Conservation (phyloP, 768 basidiomycete genomes). For the Psilocybe sp. region DNA sequence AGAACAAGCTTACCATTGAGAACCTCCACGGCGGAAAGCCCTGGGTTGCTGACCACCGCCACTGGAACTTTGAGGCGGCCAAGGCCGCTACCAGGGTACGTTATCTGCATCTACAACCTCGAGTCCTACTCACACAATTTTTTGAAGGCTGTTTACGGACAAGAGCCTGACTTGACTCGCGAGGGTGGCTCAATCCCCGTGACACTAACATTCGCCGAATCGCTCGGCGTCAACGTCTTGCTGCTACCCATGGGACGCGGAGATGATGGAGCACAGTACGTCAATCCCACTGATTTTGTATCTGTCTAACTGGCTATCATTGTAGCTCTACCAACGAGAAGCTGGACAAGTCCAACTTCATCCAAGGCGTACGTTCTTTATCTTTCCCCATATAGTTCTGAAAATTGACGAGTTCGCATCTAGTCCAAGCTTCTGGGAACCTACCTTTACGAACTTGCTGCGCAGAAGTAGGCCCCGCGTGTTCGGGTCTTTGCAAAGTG, state of each 20-base stretch:
- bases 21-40: slow-evolving; percentile 81
- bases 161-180: slow-evolving; percentile 78
- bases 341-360: slow-evolving; percentile 85
- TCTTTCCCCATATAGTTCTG: background rate
- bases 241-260: slow-evolving; percentile 91
- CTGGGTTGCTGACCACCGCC: slow-evolving; percentile 81
- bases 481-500: no score
- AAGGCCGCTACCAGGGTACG: slow-evolving; percentile 76
- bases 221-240: slow-evolving; percentile 80
- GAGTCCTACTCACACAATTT: slow-evolving; percentile 9
- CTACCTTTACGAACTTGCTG: slow-evolving; percentile 75
- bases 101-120: background rate
- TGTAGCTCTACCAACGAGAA: slow-evolving; percentile 91
- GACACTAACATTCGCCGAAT: slow-evolving; percentile 90
- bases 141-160: slow-evolving; percentile 58
- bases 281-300: slow-evolving; percentile 12
- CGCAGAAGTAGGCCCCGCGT: background rate
- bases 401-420: background rate
- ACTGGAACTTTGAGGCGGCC: slow-evolving; percentile 94
- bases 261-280: slow-evolving; percentile 92
- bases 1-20: slow-evolving; percentile 77
- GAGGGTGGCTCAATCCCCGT: slow-evolving; percentile 97
- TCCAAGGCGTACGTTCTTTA: slow-evolving; percentile 61
- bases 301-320: background rate
- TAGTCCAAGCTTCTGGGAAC: slow-evolving; percentile 76